Evolutionary conservation across 2,329 filamentous ascomycete species (phyloP), one percentile per base, ranked within the genome.

Genomic region (Pestalotiopsis fici): DNA sequence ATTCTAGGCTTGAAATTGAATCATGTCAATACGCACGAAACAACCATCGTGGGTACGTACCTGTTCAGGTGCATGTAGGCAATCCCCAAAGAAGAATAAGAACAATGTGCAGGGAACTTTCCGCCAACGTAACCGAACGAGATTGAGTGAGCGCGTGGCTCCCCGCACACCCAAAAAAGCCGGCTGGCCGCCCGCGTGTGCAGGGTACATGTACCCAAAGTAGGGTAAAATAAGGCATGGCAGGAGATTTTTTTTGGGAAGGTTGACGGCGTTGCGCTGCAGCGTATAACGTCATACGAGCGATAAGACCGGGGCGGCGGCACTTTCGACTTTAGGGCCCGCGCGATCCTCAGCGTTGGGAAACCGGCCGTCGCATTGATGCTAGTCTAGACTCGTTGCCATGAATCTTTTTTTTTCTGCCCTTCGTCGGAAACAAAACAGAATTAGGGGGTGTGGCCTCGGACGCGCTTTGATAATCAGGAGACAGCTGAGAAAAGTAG

Each of bases 311-410:
- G 57, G 57, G 57, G 57, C 57, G 28, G 28, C 57, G 57, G 57
- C 57, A 59, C 57, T 35, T 59, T 50, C 2, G 57, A 59, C 27
- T 28, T 35, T 59, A 59, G 57, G 31, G 57, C 57, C 57, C 57
- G 57, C 57, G 57, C 57, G 57, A 59, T 59, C 57, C 57, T 59
- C 57, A 21, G 28, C 57, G 57, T 39, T 37, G 57, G 57, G 28
- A 59, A 50, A 50, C 43, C 43, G 43, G 25, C 27, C 25, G 57
- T 59, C 57, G 57, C 57, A 59, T 37, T 59, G 57, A 59, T 59
- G 57, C 31, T 27, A 59, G 57, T 59, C 57, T 35, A 59, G 57
- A 59, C 57, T 59, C 55, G 27, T 31, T 31, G 57, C 57, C 57
- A 57, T 39, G 28, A 31, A 31, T 27, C 31, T 37, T 35, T 57